Evolutionary conservation across 176 grass and related monocot genomes (phyloP), one percentile per base, ranked within the genome.

Genomic region (Oryza punctata): DNA sequence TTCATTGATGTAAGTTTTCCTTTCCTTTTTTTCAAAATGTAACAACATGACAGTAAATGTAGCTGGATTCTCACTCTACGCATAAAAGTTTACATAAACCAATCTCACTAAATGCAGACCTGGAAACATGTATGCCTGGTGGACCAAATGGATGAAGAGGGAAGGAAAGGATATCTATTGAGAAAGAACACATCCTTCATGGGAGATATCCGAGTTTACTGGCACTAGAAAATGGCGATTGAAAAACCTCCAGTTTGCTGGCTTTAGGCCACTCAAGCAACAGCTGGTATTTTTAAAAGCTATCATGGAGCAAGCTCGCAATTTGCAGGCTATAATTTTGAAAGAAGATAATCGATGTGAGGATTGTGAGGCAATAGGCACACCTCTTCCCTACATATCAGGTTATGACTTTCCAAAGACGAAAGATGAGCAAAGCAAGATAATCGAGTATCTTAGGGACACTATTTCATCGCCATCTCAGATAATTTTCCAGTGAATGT

Each of bases 231-330:
- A 67, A 38, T 47, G 68, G 26, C 21, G 13, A 37, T 27, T 81
- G 21, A 87, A n/a, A 61, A n/a, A 75, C 37, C 47, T 81, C 19
- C 14, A 69, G 41, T 30, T 87, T 1, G 7, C 0, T 21, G 12
- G 64, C 52, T 87, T 87, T 40, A 87, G 43, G 43, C 63, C 78
- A 19, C 23, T 80, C 43, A 38, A 76, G 43, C 70, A 76, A 25
- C 72, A 87, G 7, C 1, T 87, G 15, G 15, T 12, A 23, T 81
- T 76, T 46, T 68, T 87, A 27, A 86, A 23, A 47, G 29, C 16
- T 4, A 8, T 86, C n/a, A 38, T 80, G 69, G 69, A 66, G 6
- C 76, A 69, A 49, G 57, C 76, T 52, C 23, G 28, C 28, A 52
- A 79, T 12, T 46, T 79, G 46, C 21, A 21, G 15, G 27, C 28